Conservation (phyloP, 1,139 yeast species). For the Taphrina populina region DNA sequence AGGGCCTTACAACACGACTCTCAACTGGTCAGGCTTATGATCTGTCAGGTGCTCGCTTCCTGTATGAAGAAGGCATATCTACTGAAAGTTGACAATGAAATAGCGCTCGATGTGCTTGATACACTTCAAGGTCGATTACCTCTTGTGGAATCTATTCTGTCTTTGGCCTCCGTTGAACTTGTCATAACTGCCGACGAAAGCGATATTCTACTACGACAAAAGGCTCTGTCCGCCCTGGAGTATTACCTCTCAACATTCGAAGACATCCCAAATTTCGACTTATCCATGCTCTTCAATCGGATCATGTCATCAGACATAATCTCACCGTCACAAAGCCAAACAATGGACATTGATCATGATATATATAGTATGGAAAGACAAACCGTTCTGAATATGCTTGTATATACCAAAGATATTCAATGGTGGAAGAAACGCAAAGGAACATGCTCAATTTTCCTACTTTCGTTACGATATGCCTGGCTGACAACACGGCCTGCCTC, state of each 20-base stretch:
- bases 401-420: not conserved
- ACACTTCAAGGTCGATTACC: conserved; percentile 32
- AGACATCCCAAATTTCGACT: conserved; percentile 20
- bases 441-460: conserved; percentile 3
- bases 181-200: not conserved
- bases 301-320: too few relatives aligned
- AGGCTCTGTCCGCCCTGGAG: not conserved
- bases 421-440: conserved; percentile 17
- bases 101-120: conserved; percentile 13
- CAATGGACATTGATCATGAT: too few relatives aligned
- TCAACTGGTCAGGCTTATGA: conserved; percentile 63
- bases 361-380: too few relatives aligned
- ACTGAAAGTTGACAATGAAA: conserved; percentile 48
- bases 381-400: conserved; percentile 12
- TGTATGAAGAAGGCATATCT: conserved; percentile 55
- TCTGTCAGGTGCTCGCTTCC: conserved; percentile 59
- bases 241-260: conserved; percentile 6
- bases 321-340: too few relatives aligned
- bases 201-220: conserved; percentile 5
- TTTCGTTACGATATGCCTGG: not conserved
- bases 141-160: conserved; percentile 26
- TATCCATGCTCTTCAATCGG: conserved; percentile 10
- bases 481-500: too few relatives aligned
- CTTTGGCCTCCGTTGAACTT: conserved; percentile 1
- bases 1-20: conserved; percentile 59